Conservation (phyloP, 1,139 yeast species). For the Petasospora rhodanensis region DNA sequence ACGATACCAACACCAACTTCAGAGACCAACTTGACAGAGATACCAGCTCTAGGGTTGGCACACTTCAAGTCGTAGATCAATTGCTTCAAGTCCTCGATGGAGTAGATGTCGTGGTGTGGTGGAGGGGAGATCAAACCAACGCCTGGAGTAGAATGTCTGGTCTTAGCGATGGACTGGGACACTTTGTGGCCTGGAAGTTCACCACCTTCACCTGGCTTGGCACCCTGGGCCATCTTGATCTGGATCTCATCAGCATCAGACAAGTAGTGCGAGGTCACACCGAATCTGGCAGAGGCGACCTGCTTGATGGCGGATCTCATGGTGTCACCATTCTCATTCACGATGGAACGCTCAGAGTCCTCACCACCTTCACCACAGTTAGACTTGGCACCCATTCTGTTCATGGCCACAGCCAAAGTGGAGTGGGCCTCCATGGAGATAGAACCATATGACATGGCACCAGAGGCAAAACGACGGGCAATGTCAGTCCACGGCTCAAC, state of each 20-base stretch:
- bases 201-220: conserved; percentile 99
- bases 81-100: conserved; percentile 96
- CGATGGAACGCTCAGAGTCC: conserved; percentile 84
- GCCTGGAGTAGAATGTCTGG: conserved; percentile 95
- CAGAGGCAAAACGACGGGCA: conserved; percentile 94
- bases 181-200: conserved; percentile 91
- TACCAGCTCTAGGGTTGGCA: conserved; percentile 94
- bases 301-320: conserved; percentile 98
- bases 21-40: conserved; percentile 91
- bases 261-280: conserved; percentile 91
- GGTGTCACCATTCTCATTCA: conserved; percentile 84
- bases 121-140: conserved; percentile 98
- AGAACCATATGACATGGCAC: conserved; percentile 99
- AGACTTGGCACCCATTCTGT: conserved; percentile 94
- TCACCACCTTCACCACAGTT: conserved; percentile 99
- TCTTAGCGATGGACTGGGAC: conserved; percentile 80
- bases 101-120: conserved; percentile 97
- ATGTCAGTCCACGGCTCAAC: conserved; percentile 99
- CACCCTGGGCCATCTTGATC: conserved; percentile 99
- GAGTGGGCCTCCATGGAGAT: conserved; percentile 98
- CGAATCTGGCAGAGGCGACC: conserved; percentile 96
- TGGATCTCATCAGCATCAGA: conserved; percentile 97
- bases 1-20: conserved; percentile 99
- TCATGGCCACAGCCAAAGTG: conserved; percentile 97
- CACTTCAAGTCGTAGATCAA: conserved; percentile 94